phyloP scores from a whole-genome alignment of 1,284 basidiomycete species.

The Marasmius fiardii region DNA sequence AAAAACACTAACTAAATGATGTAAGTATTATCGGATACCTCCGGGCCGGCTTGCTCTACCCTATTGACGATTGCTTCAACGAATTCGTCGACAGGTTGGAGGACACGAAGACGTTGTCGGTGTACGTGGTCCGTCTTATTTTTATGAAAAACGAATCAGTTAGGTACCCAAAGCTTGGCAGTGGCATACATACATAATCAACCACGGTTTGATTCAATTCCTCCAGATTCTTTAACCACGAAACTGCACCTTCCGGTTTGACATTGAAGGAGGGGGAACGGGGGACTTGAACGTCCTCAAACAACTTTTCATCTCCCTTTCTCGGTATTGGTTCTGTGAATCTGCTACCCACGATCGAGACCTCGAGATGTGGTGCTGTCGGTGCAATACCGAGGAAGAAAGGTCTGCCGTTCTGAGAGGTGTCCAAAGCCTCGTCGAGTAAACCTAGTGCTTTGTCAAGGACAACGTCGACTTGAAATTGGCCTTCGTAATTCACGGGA shows the following conservation, averaged over 20 bases:
- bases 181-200: background rate
- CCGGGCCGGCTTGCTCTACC: conserved; percentile 3
- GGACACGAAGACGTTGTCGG: background rate
- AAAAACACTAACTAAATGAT: conserved; percentile 2
- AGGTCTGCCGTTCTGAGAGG: background rate
- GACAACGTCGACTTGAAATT: conserved; percentile 1
- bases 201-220: background rate
- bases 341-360: background rate
- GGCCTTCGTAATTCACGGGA: background rate
- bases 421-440: background rate
- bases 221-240: background rate
- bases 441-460: background rate
- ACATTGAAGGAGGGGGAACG: background rate
- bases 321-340: conserved; percentile 3
- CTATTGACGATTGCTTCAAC: conserved; percentile 1
- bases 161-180: too few relatives aligned
- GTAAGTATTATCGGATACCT: conserved; percentile 3
- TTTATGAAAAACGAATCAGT: background rate
- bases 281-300: conserved; percentile 4
- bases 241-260: background rate
- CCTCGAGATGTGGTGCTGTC: conserved; percentile 5
- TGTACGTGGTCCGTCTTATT: conserved; percentile 4
- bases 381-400: conserved; percentile 7
- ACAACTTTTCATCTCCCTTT: background rate
- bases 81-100: conserved; percentile 4